phyloP scores from a whole-genome alignment of 2,329 filamentous ascomycete genomes.

The Pseudogymnoascus sp. region DNA sequence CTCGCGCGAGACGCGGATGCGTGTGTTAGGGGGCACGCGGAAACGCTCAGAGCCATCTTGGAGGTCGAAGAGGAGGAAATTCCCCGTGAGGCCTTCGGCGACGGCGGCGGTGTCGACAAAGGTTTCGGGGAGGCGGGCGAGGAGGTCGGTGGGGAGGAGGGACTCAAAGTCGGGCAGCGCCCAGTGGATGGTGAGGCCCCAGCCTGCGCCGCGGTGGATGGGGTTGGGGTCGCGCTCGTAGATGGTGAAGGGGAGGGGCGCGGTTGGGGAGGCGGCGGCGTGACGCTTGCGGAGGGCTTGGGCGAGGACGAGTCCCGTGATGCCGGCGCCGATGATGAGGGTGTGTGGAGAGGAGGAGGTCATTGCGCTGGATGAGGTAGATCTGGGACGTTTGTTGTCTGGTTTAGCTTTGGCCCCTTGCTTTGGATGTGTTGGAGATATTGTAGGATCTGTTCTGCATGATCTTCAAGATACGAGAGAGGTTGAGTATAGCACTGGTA shows the following conservation, averaged over 20 bases:
- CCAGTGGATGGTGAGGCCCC: conserved; percentile 58
- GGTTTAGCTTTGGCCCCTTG: not conserved
- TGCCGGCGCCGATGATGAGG: conserved; percentile 28
- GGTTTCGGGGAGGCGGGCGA: conserved; percentile 37
- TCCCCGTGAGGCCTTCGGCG: conserved; percentile 36
- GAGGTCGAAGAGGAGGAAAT: conserved; percentile 49
- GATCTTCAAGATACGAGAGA: not conserved
- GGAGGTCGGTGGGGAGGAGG: conserved; percentile 41
- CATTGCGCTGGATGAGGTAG: not conserved
- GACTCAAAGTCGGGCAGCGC: conserved; percentile 42
- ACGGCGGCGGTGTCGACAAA: conserved; percentile 47
- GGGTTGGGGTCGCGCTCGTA: conserved; percentile 47
- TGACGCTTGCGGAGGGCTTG: conserved; percentile 20
- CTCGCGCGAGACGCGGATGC: conserved; percentile 40
- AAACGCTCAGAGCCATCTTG: conserved; percentile 39
- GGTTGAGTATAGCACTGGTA: not conserved
- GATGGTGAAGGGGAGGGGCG: conserved; percentile 40
- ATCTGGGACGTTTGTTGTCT: not conserved
- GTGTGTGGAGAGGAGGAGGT: conserved; percentile 14
- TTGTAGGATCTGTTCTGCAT: not conserved
- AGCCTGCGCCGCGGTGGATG: conserved; percentile 42
- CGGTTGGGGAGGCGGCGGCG: conserved; percentile 22
- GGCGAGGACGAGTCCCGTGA: conserved; percentile 28
- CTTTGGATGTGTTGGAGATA: not conserved
- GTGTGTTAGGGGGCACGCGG: conserved; percentile 34